phyloP scores from a whole-genome alignment of 306 rosid species.

The Lathyrus oleraceus region DNA sequence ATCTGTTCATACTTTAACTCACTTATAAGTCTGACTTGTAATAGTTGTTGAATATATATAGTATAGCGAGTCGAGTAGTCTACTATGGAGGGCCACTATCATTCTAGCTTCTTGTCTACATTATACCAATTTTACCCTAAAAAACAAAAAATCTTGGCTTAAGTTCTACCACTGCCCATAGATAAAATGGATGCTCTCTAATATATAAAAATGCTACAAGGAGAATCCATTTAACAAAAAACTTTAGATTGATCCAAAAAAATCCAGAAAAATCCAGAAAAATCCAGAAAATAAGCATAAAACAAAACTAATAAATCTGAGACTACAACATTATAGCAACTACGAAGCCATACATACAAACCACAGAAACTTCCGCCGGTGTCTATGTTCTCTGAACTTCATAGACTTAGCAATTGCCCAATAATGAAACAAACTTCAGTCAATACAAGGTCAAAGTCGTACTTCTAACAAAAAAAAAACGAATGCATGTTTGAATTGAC shows the following conservation, averaged over 20 bases:
- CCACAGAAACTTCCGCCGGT: neutral
- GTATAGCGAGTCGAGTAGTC: neutral
- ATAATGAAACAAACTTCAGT: neutral
- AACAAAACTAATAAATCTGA: neutral
- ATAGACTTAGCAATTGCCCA: neutral
- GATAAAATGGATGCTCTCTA: neutral
- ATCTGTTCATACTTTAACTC: slow-evolving; percentile 12
- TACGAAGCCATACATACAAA: neutral
- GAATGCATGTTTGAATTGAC: neutral
- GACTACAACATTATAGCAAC: slow-evolving; percentile 6
- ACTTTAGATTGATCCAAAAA: neutral
- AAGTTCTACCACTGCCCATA: neutral
- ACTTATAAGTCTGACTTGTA: neutral
- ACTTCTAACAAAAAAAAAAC: neutral
- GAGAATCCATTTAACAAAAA: neutral
- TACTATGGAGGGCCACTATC: neutral
- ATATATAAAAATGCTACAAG: slow-evolving; percentile 7
- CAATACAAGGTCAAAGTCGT: neutral
- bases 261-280: neutral
- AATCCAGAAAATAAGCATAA: neutral
- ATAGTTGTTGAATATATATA: neutral
- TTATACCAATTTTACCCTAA: neutral
- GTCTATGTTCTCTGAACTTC: neutral
- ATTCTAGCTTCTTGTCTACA: neutral
- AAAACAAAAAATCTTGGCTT: neutral